Percentiles rank a stretch among this genome's conserved stretches.
These are phyloP conservation scores for Fusarium graminum DNA, from an alignment of 2,329 filamentous ascomycete species.

Conservation along the genomic window DNA sequence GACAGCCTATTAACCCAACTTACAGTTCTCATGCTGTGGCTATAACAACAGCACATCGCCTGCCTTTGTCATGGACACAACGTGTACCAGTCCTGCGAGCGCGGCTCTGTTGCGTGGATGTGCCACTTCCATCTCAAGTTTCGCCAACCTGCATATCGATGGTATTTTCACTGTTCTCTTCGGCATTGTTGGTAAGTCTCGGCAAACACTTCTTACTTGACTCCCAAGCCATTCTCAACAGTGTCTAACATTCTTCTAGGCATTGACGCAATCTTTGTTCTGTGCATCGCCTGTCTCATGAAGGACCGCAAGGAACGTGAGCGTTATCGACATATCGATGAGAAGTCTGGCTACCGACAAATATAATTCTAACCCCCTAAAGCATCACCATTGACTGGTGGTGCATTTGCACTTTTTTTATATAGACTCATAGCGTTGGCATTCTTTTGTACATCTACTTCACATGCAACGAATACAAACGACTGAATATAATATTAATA, in stretches of 20 bases:
- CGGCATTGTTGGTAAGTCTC: conserved; percentile 76
- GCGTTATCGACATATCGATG: conserved; percentile 83
- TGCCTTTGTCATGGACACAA: conserved; percentile 76
- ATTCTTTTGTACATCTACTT: conserved; percentile 24
- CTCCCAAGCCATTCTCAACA: not conserved
- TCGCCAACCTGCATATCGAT: conserved; percentile 79
- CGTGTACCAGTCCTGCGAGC: conserved; percentile 77
- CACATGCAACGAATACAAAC: conserved; percentile 32
- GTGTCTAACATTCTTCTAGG: conserved; percentile 52
- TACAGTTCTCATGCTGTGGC: conserved; percentile 83
- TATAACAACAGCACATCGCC: conserved; percentile 80
- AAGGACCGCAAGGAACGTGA: conserved; percentile 85
- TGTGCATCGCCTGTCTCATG: conserved; percentile 79
- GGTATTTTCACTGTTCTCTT: conserved; percentile 84
- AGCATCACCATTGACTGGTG: conserved; percentile 24
- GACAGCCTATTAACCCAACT: not conserved
- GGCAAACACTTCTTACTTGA: not conserved
- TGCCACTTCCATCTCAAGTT: conserved; percentile 74
- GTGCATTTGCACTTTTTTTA: not conserved
- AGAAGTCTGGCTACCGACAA: conserved; percentile 74
- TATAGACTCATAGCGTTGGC: conserved; percentile 17
- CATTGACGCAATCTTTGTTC: conserved; percentile 75
- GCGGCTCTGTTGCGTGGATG: conserved; percentile 79
- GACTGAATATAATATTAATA: conserved; percentile 34
- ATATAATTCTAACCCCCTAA: conserved; percentile 53